phyloP scores from a whole-genome alignment of 2,329 filamentous ascomycete species.

The Fonsecaea nubica region DNA sequence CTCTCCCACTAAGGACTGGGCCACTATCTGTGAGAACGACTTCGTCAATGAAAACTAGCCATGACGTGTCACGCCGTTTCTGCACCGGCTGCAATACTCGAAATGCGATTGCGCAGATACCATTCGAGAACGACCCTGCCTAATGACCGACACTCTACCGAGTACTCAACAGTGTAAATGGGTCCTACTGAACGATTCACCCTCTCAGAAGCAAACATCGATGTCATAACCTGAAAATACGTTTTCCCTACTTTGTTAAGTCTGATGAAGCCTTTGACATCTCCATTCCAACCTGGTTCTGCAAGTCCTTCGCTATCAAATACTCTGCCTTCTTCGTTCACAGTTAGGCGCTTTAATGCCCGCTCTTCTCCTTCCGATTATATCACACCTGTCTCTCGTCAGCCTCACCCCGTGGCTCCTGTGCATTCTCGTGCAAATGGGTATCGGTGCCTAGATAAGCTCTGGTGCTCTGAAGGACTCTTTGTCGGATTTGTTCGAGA shows the following conservation, averaged over 20 bases:
- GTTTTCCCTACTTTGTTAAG: not conserved
- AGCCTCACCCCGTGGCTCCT: not conserved
- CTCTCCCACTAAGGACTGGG: not conserved
- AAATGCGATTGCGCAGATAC: not conserved
- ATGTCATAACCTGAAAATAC: no score
- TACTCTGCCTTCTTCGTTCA: not conserved
- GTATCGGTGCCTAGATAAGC: slow-evolving; percentile 1
- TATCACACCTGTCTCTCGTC: not conserved
- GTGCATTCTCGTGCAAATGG: not conserved
- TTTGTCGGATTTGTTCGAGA: slow-evolving; percentile 7
- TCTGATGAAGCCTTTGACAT: not conserved
- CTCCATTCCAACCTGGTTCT: not conserved
- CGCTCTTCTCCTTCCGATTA: not conserved
- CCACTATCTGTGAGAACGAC: not conserved
- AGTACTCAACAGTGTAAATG: not conserved
- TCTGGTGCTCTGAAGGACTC: slow-evolving; percentile 8
- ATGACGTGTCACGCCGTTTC: not conserved
- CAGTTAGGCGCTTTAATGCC: not conserved
- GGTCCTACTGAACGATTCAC: not conserved
- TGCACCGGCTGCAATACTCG: not conserved
- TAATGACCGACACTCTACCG: not conserved
- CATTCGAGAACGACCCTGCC: not conserved
- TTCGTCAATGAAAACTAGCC: not conserved
- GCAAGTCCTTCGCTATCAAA: not conserved
- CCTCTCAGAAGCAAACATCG: not conserved